A percentile compares a stretch with the other conserved stretches of the same genome.
phyloP scores from a whole-genome alignment of 768 basidiomycete genomes.

The Harrya chromipes region DNA sequence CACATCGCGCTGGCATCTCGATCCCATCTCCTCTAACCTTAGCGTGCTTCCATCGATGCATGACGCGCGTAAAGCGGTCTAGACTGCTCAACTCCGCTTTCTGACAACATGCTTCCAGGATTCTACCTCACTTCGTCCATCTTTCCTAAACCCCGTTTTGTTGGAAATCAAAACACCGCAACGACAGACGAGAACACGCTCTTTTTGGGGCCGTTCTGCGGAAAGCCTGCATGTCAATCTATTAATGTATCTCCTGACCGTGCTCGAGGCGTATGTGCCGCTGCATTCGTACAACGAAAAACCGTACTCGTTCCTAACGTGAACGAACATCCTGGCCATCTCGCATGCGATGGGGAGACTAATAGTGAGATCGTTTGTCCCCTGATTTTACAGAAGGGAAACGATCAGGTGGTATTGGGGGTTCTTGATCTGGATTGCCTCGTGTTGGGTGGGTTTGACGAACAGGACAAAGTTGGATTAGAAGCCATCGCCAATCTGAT shows the following conservation, averaged over 20 bases:
- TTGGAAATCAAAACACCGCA: constrained; percentile 12
- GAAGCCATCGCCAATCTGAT: constrained; percentile 68
- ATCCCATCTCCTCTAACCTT: not conserved
- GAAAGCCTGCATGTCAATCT: constrained; percentile 87
- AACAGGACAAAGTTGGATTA: constrained; percentile 74
- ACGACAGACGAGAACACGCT: constrained; percentile 30
- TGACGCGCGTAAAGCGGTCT: not conserved
- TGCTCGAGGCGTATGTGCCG: constrained; percentile 81
- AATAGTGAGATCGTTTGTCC: constrained; percentile 90
- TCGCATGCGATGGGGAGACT: constrained; percentile 90
- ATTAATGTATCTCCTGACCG: constrained; percentile 58
- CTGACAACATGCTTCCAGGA: constrained; percentile 47
- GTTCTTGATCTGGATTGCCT: constrained; percentile 88
- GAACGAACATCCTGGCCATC: constrained; percentile 83
- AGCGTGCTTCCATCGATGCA: not conserved
- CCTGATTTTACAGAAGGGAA: constrained; percentile 42
- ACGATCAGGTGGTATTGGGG: constrained; percentile 42
- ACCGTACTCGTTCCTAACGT: constrained; percentile 77
- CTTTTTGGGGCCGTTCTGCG: constrained; percentile 82
- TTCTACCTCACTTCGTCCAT: constrained; percentile 76
- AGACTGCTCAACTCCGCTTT: not conserved
- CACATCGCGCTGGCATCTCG: not conserved
- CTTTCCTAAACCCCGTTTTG: constrained; percentile 49
- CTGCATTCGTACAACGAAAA: constrained; percentile 55
- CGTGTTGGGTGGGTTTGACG: constrained; percentile 63